phyloP scores from a whole-genome alignment of 202 grass and related monocot genomes.

The Digitaria exilis region DNA sequence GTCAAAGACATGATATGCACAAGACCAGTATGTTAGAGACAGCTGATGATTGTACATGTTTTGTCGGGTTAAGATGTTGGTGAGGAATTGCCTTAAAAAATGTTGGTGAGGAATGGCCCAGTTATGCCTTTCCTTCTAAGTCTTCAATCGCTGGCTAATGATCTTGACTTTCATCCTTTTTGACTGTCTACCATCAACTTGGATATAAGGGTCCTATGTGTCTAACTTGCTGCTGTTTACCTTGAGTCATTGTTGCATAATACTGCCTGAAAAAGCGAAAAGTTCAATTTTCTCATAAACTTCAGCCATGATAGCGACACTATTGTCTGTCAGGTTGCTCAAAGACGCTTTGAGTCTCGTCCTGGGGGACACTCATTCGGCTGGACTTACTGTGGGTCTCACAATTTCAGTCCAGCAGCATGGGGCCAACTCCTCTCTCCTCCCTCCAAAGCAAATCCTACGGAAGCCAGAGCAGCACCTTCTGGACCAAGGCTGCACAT shows the following conservation, averaged over 20 bases:
- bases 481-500: conserved; percentile 59
- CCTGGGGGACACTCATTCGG: conserved; percentile 57
- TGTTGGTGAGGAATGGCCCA: neutral
- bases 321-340: conserved; percentile 57
- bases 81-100: too few species aligned
- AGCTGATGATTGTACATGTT: neutral
- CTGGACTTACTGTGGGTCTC: conserved; percentile 91
- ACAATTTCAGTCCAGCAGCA: conserved; percentile 94
- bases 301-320: conserved; percentile 15
- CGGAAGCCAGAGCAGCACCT: conserved; percentile 32
- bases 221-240: conserved; percentile 4
- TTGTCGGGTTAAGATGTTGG: neutral
- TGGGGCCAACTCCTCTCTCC: conserved; percentile 66
- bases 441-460: conserved; percentile 49
- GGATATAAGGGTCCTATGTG: neutral
- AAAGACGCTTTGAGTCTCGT: conserved; percentile 64
- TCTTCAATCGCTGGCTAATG: neutral
- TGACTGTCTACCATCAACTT: neutral
- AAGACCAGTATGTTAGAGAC: conserved; percentile 1
- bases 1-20: neutral
- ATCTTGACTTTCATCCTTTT: neutral
- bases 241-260: conserved; percentile 1
- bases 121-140: neutral
- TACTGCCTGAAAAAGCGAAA: conserved; percentile 3
- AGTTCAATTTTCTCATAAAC: conserved; percentile 6